Conservation (phyloP, 352 stramenopile species). For the Elongisporangium anandrum region DNA sequence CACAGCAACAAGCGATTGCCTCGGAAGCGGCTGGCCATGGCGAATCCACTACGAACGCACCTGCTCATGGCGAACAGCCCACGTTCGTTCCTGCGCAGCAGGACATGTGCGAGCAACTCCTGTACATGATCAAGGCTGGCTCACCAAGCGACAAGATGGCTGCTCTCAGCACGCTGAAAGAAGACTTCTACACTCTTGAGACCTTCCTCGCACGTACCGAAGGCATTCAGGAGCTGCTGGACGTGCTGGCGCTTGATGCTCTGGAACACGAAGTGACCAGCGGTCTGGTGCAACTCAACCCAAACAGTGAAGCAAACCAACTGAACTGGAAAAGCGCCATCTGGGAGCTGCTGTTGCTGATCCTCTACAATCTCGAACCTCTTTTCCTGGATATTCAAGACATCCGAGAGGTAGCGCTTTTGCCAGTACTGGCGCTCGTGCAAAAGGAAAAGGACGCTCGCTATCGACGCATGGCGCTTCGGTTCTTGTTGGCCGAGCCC, state of each 20-base stretch:
- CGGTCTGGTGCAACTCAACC: no score
- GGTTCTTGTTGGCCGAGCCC: not conserved
- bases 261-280: not conserved
- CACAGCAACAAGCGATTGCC: no score
- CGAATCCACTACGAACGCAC: not conserved
- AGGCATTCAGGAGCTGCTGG: not conserved
- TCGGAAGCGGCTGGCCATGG: no score
- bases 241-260: not conserved
- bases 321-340: not conserved
- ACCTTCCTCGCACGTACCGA: not conserved
- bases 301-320: not conserved
- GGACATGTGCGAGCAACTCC: not conserved
- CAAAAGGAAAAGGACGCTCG: not conserved
- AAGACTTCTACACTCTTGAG: not conserved
- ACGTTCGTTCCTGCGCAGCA: not conserved
- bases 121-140: not conserved
- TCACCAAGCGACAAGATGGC: not conserved
- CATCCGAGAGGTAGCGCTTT: not conserved
- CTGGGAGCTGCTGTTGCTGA: not conserved
- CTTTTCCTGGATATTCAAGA: not conserved
- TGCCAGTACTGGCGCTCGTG: not conserved
- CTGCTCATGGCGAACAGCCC: not conserved
- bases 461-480: not conserved
- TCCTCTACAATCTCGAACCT: not conserved
- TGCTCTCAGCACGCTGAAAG: not conserved